These are phyloP conservation scores for Pichia scutulata DNA, from an alignment of 805 yeast species.

Conservation along the genomic window DNA sequence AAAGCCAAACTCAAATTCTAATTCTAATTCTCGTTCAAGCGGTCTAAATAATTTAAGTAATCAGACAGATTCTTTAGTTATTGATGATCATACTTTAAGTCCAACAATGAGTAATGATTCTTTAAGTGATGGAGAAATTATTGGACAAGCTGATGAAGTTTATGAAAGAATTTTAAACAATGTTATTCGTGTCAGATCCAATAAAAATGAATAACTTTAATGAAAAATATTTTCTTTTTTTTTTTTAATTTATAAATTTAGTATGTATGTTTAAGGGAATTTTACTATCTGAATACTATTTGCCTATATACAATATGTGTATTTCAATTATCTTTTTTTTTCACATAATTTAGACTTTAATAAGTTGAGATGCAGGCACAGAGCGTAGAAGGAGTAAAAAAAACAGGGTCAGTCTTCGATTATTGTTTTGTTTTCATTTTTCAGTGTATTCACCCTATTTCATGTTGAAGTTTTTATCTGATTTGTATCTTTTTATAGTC, in stretches of 20 bases:
- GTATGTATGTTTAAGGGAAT: neutral
- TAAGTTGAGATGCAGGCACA: no score
- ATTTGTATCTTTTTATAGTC: no score
- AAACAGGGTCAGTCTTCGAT: no score
- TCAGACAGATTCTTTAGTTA: neutral
- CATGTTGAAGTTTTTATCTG: no score
- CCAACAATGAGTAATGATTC: conserved; percentile 12
- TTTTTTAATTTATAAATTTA: neutral
- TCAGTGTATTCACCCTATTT: no score
- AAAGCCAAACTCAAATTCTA: neutral
- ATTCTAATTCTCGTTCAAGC: neutral
- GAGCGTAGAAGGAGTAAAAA: no score
- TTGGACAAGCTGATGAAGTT: conserved; percentile 53
- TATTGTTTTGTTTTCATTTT: no score
- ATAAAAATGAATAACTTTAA: conserved; percentile 17
- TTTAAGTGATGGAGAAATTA: conserved; percentile 14
- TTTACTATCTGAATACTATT: neutral
- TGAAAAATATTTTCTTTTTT: neutral
- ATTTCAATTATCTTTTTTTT: neutral
- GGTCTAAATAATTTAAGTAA: neutral
- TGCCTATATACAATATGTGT: neutral
- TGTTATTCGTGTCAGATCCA: conserved; percentile 57
- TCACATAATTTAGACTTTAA: no score
- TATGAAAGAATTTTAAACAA: conserved; percentile 66
- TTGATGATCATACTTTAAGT: conserved; percentile 15